Percentiles rank a stretch among this genome's conserved stretches.
Evolutionary conservation across 352 stramenopile genomes (phyloP).

Genomic region (Pythium plurisporium): DNA sequence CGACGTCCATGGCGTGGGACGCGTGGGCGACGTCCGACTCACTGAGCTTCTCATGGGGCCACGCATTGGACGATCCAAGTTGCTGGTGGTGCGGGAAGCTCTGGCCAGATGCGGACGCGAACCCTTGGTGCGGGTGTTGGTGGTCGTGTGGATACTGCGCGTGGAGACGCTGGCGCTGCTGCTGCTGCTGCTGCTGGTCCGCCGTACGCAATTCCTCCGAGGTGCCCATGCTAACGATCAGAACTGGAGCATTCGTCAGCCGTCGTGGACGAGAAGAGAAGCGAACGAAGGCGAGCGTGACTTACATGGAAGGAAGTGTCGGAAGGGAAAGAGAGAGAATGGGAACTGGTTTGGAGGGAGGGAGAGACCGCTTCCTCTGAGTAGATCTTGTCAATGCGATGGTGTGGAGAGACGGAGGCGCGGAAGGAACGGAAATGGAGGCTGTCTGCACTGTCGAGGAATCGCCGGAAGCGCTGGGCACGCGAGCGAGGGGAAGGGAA

Average conservation of each 20-base stretch:
- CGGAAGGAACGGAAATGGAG: conserved; percentile 7
- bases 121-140: background rate
- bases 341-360: background rate
- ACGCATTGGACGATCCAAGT: too few relatives aligned
- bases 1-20: conserved; percentile 15
- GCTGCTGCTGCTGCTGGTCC: conserved; percentile 4
- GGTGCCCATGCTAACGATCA: conserved; percentile 10
- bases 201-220: conserved; percentile 11
- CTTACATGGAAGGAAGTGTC: background rate
- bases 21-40: conserved; percentile 9
- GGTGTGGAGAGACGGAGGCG: conserved; percentile 5
- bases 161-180: background rate
- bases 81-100: too few relatives aligned
- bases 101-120: background rate
- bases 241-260: background rate
- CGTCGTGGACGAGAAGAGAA: too few relatives aligned
- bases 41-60: conserved; percentile 23
- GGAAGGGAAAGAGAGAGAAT: background rate
- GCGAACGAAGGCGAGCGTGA: background rate
- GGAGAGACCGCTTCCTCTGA: background rate
- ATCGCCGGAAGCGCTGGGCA: background rate
- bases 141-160: conserved; percentile 4
- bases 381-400: conserved; percentile 22
- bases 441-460: conserved; percentile 4
- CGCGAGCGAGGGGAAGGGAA: conserved; percentile 12